These are phyloP conservation scores for Globisporangium megalacanthum DNA, from an alignment of 352 stramenopile species.

Conservation along the genomic window DNA sequence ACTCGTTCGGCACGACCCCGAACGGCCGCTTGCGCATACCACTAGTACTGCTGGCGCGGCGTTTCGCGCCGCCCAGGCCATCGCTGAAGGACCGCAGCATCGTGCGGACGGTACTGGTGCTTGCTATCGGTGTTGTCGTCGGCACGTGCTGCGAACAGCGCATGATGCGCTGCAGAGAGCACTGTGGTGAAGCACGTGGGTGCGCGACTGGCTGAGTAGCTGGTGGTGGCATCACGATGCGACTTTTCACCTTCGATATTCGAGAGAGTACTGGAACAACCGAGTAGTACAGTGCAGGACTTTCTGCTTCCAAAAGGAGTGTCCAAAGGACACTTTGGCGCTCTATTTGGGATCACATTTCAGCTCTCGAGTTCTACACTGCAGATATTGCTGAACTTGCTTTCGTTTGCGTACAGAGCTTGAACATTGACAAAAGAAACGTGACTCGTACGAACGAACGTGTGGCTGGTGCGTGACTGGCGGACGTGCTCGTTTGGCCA, in stretches of 20 bases:
- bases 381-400: neutral
- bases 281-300: no score
- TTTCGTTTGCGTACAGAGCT: neutral
- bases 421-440: no score
- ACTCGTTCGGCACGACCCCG: constrained; percentile 42
- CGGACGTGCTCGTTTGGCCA: neutral
- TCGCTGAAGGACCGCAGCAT: neutral
- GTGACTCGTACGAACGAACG: neutral
- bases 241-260: neutral
- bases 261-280: neutral
- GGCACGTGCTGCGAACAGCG: neutral
- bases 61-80: neutral
- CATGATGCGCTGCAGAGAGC: neutral
- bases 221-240: no score
- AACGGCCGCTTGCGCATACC: constrained; percentile 13
- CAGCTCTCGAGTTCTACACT: no score
- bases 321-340: no score
- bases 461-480: no score
- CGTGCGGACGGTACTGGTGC: neutral
- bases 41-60: neutral
- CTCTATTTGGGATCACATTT: no score
- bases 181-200: neutral
- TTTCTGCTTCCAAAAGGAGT: no score
- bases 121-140: neutral
- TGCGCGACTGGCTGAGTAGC: no score